Evolutionary conservation across 2,329 filamentous ascomycete genomes (phyloP).

Genomic region (Fusarium sororula): DNA sequence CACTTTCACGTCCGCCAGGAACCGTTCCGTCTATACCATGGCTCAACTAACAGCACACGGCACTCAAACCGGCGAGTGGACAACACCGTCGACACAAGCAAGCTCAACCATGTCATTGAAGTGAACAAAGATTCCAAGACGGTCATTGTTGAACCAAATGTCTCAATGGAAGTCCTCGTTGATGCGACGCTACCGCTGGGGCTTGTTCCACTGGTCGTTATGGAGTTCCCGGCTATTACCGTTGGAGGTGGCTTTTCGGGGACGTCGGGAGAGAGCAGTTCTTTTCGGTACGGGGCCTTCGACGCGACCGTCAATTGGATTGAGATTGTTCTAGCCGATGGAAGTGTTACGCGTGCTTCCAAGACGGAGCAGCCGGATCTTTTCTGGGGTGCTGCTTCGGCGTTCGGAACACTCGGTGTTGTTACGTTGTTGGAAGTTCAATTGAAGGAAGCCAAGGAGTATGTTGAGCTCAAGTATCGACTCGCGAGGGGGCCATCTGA

Average conservation of each 20-base stretch:
- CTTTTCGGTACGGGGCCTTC: slow-evolving; percentile 73
- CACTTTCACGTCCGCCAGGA: slow-evolving; percentile 54
- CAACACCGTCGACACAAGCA: slow-evolving; percentile 73
- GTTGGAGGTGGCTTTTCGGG: slow-evolving; percentile 73
- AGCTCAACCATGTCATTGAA: slow-evolving; percentile 68
- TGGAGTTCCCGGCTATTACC: slow-evolving; percentile 79
- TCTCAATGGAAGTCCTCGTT: slow-evolving; percentile 72
- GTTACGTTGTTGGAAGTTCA: slow-evolving; percentile 70
- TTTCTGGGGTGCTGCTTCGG: slow-evolving; percentile 71
- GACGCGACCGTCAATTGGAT: slow-evolving; percentile 68
- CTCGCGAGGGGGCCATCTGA: slow-evolving; percentile 53
- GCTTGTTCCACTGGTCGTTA: slow-evolving; percentile 72
- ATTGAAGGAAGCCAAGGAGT: slow-evolving; percentile 62
- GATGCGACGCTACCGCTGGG: slow-evolving; percentile 63
- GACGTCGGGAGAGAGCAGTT: slow-evolving; percentile 74
- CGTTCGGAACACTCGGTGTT: slow-evolving; percentile 73
- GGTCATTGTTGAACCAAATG: slow-evolving; percentile 75
- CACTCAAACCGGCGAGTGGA: slow-evolving; percentile 58
- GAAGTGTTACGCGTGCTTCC: slow-evolving; percentile 64
- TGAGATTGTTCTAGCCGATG: slow-evolving; percentile 72
- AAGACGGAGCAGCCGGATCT: slow-evolving; percentile 64
- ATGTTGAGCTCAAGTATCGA: slow-evolving; percentile 67
- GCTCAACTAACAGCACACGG: slow-evolving; percentile 80
- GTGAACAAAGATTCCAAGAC: slow-evolving; percentile 64
- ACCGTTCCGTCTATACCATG: slow-evolving; percentile 80